phyloP scores from a whole-genome alignment of 306 rosid genomes.

The Corylus avellana region DNA sequence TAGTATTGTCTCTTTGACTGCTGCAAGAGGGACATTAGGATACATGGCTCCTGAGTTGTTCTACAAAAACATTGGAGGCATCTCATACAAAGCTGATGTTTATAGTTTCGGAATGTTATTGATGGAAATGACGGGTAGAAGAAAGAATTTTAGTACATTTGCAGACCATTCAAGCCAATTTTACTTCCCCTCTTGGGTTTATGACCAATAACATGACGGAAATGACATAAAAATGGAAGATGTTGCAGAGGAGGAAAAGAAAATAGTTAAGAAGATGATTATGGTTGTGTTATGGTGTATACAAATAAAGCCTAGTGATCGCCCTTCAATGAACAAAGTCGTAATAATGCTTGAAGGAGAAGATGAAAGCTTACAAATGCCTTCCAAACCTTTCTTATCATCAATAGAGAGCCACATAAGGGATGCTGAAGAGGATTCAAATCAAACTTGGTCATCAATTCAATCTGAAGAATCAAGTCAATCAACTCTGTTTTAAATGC shows the following conservation, averaged over 20 bases:
- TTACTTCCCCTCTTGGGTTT: background rate
- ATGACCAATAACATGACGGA: background rate
- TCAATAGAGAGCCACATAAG: background rate
- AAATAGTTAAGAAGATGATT: slow-evolving; percentile 18
- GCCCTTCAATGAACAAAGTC: slow-evolving; percentile 25
- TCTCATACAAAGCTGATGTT: background rate
- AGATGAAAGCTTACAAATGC: background rate
- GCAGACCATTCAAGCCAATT: too few species aligned
- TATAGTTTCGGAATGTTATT: too few species aligned
- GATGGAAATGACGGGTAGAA: too few species aligned
- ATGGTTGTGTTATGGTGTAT: slow-evolving; percentile 3
- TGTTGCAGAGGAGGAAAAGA: background rate
- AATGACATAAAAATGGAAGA: background rate
- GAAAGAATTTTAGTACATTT: too few species aligned
- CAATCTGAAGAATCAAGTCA: background rate
- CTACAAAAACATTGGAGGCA: slow-evolving; percentile 2
- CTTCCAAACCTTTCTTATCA: slow-evolving; percentile 17
- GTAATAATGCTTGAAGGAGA: slow-evolving; percentile 20
- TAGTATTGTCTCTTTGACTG: background rate
- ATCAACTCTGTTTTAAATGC: too few species aligned
- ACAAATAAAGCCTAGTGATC: background rate
- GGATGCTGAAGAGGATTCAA: too few species aligned
- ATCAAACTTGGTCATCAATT: too few species aligned
- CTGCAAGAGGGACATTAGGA: background rate
- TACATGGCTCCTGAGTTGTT: background rate